These are phyloP conservation scores for Rhinocladiella similis DNA, from an alignment of 2,329 filamentous ascomycete genomes.

Conservation along the genomic window DNA sequence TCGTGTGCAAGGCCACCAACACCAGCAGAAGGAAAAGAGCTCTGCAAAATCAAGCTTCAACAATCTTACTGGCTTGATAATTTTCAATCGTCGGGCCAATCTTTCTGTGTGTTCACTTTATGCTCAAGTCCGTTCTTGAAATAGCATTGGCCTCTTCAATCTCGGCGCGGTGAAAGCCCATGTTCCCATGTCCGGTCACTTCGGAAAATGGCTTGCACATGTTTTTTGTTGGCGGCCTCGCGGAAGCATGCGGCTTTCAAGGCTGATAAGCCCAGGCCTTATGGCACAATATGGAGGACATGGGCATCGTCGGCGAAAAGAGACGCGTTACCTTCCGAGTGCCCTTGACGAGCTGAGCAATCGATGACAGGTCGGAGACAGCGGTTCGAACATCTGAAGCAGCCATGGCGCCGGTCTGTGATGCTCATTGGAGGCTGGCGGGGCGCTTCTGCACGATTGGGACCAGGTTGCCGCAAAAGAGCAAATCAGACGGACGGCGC, in stretches of 20 bases:
- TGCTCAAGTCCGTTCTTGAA: neutral
- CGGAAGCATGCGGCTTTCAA: constrained; percentile 4
- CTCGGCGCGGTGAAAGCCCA: neutral
- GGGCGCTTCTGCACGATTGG: constrained; percentile 1
- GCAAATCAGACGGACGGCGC: constrained; percentile 10
- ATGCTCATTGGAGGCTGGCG: constrained; percentile 1
- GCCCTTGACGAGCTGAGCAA: neutral
- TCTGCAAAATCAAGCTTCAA: neutral
- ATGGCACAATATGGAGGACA: neutral
- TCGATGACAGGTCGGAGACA: constrained; percentile 1
- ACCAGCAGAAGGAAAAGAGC: neutral
- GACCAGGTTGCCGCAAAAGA: neutral
- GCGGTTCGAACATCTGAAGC: constrained; percentile 12
- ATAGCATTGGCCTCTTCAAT: neutral
- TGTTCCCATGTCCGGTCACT: neutral
- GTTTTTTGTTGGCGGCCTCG: neutral
- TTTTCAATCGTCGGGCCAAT: neutral
- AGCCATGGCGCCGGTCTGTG: neutral
- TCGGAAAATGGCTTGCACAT: neutral
- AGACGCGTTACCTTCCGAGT: neutral
- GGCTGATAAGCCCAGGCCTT: neutral
- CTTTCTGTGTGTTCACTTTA: neutral
- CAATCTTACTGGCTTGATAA: neutral
- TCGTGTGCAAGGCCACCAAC: neutral
- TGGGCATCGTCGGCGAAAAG: neutral